A percentile compares a stretch with the other conserved stretches of the same genome.
Evolutionary conservation across 441 rosid species (phyloP).

Genomic region (Pelargonium cotyledonis): DNA sequence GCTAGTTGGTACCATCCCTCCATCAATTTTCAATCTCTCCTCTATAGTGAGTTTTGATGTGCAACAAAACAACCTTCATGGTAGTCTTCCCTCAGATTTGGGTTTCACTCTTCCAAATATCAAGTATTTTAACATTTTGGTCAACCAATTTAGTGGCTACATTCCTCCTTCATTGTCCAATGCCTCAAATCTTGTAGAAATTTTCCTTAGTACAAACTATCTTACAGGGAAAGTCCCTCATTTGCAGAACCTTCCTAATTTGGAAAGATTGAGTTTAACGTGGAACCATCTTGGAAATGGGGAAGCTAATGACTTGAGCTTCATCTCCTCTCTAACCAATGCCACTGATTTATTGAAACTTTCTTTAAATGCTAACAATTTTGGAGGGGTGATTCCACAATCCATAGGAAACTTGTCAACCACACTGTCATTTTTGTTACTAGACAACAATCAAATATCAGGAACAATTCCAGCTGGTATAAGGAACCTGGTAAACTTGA

Average conservation of each 20-base stretch:
- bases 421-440: neutral
- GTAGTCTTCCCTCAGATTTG: slow-evolving; percentile 19
- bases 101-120: slow-evolving; percentile 18
- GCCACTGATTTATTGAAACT: neutral
- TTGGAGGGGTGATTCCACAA: slow-evolving; percentile 22
- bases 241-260: slow-evolving; percentile 5
- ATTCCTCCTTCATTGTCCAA: slow-evolving; percentile 25
- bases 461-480: slow-evolving; percentile 13
- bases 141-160: slow-evolving; percentile 12
- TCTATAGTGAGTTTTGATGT: neutral
- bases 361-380: neutral
- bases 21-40: slow-evolving; percentile 25
- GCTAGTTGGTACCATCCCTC: slow-evolving; percentile 23
- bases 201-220: neutral
- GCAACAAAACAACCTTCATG: slow-evolving; percentile 12
- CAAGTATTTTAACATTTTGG: neutral
- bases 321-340: slow-evolving; percentile 25
- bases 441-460: slow-evolving; percentile 1
- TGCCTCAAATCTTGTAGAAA: slow-evolving; percentile 6
- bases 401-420: slow-evolving; percentile 23
- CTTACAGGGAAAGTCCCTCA: slow-evolving; percentile 14
- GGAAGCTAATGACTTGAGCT: slow-evolving; percentile 16
- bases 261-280: neutral
- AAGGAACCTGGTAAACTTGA: slow-evolving; percentile 13
- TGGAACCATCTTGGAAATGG: slow-evolving; percentile 19